A percentile compares a stretch with the other conserved stretches of the same genome.
Conservation (phyloP, 1,284 basidiomycete species). For the Cryptococcus hybrid region DNA sequence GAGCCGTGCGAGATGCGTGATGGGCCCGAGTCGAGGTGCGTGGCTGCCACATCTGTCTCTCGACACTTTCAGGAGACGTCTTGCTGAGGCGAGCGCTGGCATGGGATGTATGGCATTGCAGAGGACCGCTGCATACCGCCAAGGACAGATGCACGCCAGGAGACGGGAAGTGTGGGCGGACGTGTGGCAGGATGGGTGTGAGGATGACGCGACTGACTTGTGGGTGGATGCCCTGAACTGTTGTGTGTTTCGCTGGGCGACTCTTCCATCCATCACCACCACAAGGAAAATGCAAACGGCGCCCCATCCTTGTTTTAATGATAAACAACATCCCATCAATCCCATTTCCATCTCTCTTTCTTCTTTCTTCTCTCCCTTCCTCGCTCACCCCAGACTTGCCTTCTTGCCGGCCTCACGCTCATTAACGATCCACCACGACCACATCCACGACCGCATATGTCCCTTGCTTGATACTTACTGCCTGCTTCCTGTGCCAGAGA, state of each 20-base stretch:
- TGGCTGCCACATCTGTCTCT: too few relatives aligned
- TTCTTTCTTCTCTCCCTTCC: background rate
- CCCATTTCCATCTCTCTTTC: constrained; percentile 1
- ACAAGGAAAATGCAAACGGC: too few relatives aligned
- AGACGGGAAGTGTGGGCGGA: too few relatives aligned
- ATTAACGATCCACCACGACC: constrained; percentile 2
- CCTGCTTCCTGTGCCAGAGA: background rate
- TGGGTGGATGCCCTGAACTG: background rate
- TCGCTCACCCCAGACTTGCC: background rate
- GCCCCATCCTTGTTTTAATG: background rate
- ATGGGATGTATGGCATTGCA: too few relatives aligned
- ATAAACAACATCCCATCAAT: background rate
- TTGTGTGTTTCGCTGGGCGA: background rate
- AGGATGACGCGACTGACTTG: constrained; percentile 1
- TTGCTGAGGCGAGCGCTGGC: too few relatives aligned
- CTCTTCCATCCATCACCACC: background rate
- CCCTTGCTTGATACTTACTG: background rate
- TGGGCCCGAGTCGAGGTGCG: too few relatives aligned
- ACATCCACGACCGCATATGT: background rate
- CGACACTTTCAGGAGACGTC: too few relatives aligned
- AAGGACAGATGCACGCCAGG: too few relatives aligned
- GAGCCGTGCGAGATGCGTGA: too few relatives aligned
- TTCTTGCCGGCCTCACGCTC: constrained; percentile 1
- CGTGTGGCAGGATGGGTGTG: too few relatives aligned
- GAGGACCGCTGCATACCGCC: too few relatives aligned